A percentile compares a stretch with the other conserved stretches of the same genome.
phyloP scores from a whole-genome alignment of 2,329 filamentous ascomycete species.

The Phoma sp. region DNA sequence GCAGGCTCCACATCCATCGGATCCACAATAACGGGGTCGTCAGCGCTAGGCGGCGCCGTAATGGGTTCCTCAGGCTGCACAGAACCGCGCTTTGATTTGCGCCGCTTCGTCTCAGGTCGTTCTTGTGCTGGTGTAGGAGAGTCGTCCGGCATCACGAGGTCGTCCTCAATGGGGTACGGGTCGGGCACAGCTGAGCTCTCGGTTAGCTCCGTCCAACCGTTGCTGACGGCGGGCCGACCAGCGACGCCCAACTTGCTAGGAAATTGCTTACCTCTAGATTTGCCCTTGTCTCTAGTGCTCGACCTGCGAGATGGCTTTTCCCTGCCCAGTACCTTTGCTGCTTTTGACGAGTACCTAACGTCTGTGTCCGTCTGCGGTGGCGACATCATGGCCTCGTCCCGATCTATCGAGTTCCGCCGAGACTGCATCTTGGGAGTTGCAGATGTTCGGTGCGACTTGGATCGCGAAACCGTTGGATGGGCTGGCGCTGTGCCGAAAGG shows the following conservation, averaged over 20 bases:
- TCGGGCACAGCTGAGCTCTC: conserved; percentile 51
- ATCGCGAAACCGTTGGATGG: conserved; percentile 60
- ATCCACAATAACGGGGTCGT: conserved; percentile 53
- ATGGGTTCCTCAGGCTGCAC: conserved; percentile 41
- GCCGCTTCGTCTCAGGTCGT: conserved; percentile 46
- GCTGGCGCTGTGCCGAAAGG: conserved; percentile 47
- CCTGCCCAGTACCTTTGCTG: conserved; percentile 76
- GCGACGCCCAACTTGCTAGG: conserved; percentile 26
- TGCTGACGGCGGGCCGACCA: conserved; percentile 38
- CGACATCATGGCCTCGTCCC: conserved; percentile 68
- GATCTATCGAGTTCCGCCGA: conserved; percentile 72
- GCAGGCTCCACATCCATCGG: conserved; percentile 48
- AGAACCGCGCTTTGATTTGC: conserved; percentile 51
- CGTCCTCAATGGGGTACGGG: conserved; percentile 69
- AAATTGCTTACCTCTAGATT: conserved; percentile 55
- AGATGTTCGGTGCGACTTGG: conserved; percentile 70
- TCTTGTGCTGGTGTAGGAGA: conserved; percentile 38
- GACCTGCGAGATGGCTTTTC: conserved; percentile 51
- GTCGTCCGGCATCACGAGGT: conserved; percentile 59
- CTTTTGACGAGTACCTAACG: conserved; percentile 71
- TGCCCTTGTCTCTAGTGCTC: conserved; percentile 51
- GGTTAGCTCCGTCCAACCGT: conserved; percentile 46
- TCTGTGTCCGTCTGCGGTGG: conserved; percentile 72
- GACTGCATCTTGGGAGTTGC: conserved; percentile 65
- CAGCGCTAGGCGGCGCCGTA: conserved; percentile 47